Evolutionary conservation across 495 filamentous ascomycete species (phyloP).

Genomic region (Penicillium silybi): DNA sequence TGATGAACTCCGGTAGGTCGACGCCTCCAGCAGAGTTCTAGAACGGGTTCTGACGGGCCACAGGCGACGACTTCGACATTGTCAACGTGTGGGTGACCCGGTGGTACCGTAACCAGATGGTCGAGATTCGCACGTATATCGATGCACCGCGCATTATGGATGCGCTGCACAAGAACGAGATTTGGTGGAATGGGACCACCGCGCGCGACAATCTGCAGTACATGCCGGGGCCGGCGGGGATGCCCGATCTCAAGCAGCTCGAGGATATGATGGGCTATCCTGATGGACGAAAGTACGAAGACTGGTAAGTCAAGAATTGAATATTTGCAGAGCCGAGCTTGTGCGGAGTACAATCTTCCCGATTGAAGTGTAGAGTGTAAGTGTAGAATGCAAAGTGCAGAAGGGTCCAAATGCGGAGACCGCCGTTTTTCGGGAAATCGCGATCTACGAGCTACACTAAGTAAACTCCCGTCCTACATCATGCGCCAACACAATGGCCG

Average conservation of each 20-base stretch:
- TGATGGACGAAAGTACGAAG: slow-evolving; percentile 26
- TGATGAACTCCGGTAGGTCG: slow-evolving; percentile 32
- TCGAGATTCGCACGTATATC: slow-evolving; percentile 35
- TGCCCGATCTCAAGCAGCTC: slow-evolving; percentile 31
- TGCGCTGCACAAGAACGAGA: slow-evolving; percentile 31
- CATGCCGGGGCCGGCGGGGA: slow-evolving; percentile 36
- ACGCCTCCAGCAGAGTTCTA: not conserved
- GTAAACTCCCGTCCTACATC: not conserved
- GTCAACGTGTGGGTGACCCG: slow-evolving; percentile 39
- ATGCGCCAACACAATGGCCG: slow-evolving; percentile 21
- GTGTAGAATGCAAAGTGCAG: not conserved
- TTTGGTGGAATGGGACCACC: slow-evolving; percentile 36
- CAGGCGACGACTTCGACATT: slow-evolving; percentile 31
- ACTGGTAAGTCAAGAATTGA: not conserved
- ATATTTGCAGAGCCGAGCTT: not conserved
- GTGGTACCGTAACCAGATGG: slow-evolving; percentile 33
- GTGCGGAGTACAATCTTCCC: not conserved
- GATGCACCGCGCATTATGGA: slow-evolving; percentile 29
- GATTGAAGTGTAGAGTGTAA: not conserved
- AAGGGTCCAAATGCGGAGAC: not conserved
- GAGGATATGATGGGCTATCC: slow-evolving; percentile 29
- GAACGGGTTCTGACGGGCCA: not conserved
- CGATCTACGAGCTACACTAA: not conserved
- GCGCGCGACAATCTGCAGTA: slow-evolving; percentile 28
- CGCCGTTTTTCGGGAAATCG: not conserved